These are phyloP conservation scores for Arabis hirsuta DNA, from an alignment of 345 rosid species.

Conservation along the genomic window DNA sequence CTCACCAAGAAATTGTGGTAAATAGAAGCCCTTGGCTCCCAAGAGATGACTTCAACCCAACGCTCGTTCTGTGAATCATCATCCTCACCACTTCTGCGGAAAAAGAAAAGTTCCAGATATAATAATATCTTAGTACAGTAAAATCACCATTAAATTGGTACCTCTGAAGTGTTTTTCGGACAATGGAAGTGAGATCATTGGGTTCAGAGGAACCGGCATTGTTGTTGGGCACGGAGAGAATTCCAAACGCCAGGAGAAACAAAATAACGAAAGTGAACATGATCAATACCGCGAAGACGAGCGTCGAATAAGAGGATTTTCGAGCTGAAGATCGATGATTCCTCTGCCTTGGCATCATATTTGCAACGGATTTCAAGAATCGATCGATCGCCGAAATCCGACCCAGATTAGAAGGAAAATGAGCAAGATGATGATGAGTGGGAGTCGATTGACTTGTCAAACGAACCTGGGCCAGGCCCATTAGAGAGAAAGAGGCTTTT, in stretches of 20 bases:
- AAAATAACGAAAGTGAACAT: constrained; percentile 65
- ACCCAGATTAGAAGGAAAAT: not conserved
- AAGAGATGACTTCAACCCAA: constrained; percentile 89
- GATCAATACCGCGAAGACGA: constrained; percentile 56
- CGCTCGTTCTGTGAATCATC: constrained; percentile 60
- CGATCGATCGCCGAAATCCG: constrained; percentile 32
- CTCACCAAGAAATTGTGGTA: constrained; percentile 94
- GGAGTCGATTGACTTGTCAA: not conserved
- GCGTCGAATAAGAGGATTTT: constrained; percentile 61
- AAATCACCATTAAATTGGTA: not conserved
- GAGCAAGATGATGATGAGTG: no score
- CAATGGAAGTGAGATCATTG: constrained; percentile 78
- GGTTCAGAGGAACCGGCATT: constrained; percentile 54
- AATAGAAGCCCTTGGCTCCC: constrained; percentile 91
- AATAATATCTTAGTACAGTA: constrained; percentile 7
- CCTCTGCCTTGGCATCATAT: constrained; percentile 65
- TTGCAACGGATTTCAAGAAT: constrained; percentile 7
- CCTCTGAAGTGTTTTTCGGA: constrained; percentile 52
- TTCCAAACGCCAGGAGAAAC: constrained; percentile 76
- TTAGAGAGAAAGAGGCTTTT: not conserved
- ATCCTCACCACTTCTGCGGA: constrained; percentile 50
- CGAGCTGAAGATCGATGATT: constrained; percentile 59
- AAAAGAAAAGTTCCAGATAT: not conserved
- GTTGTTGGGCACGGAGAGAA: constrained; percentile 69
- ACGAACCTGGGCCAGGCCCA: constrained; percentile 21